Percentiles rank a stretch among this genome's conserved stretches.
phyloP scores from a whole-genome alignment of 169 alveolate genomes.

The Babesia bovis region DNA sequence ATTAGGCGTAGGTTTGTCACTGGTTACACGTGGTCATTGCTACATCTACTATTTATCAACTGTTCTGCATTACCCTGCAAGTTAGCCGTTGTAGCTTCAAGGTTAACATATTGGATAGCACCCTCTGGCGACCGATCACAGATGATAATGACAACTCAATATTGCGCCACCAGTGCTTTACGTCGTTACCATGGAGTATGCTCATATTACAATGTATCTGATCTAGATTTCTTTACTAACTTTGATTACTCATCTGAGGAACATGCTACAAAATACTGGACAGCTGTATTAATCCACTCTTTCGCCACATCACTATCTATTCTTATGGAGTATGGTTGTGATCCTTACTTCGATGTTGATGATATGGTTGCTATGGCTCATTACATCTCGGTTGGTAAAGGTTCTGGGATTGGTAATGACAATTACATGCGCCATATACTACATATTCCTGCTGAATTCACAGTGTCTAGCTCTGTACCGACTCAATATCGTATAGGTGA shows the following conservation, averaged over 20 bases:
- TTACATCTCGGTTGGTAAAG: constrained; percentile 9
- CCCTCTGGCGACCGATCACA: constrained; percentile 39
- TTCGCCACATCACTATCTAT: constrained; percentile 38
- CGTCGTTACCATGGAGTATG: constrained; percentile 38
- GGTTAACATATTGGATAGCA: constrained; percentile 79
- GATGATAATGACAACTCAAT: constrained; percentile 43
- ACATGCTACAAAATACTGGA: constrained; percentile 51
- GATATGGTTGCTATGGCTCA: constrained; percentile 20
- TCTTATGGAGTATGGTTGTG: constrained; percentile 23
- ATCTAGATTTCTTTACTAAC: constrained; percentile 54
- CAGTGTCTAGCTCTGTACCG: neutral
- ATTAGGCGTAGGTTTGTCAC: constrained; percentile 74
- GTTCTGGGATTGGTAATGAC: neutral
- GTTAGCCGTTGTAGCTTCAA: constrained; percentile 81
- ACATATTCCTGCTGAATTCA: constrained; percentile 4
- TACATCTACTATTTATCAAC: constrained; percentile 80
- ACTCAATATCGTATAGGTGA: neutral
- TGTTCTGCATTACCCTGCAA: constrained; percentile 84
- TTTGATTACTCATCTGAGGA: constrained; percentile 57
- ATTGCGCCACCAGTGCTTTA: constrained; percentile 50
- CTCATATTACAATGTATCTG: constrained; percentile 42
- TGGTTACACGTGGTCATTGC: constrained; percentile 71
- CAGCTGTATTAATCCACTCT: constrained; percentile 51
- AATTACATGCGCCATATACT: neutral
- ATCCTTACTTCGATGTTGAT: constrained; percentile 1